Evolutionary conservation across 345 rosid species (phyloP).

Genomic region (Kernera saxatilis): DNA sequence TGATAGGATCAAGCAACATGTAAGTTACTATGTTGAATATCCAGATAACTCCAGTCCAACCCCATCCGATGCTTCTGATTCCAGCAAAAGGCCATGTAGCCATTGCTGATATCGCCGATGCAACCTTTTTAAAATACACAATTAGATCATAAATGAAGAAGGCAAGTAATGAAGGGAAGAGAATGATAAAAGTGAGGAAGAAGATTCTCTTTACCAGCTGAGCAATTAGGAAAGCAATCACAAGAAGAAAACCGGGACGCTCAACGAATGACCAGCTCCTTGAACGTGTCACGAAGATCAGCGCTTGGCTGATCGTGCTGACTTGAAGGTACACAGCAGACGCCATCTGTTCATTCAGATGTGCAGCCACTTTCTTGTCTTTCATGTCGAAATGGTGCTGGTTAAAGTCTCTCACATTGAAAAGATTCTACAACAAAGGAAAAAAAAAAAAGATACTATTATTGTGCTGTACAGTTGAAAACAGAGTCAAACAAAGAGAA

Average conservation of each 20-base stretch:
- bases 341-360: conserved; percentile 39
- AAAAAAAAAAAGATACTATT: neutral
- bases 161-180: neutral
- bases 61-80: conserved; percentile 66
- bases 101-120: conserved; percentile 54
- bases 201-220: conserved; percentile 35
- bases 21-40: conserved; percentile 58
- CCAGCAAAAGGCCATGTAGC: conserved; percentile 62
- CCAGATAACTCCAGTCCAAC: conserved; percentile 78
- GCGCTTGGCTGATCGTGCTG: conserved; percentile 79
- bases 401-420: conserved; percentile 40
- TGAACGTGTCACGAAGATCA: conserved; percentile 67
- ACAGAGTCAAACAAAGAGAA: neutral
- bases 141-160: neutral
- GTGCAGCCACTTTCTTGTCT: conserved; percentile 1
- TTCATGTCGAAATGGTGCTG: conserved; percentile 33
- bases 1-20: conserved; percentile 80
- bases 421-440: conserved; percentile 30
- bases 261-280: conserved; percentile 53
- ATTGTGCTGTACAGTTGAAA: neutral
- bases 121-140: conserved; percentile 39
- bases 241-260: conserved; percentile 62
- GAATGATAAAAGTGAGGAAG: neutral
- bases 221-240: conserved; percentile 61
- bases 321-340: conserved; percentile 56